Percentiles rank a stretch among this genome's conserved stretches.
These are phyloP conservation scores for Leccinum subgranulosum DNA, from an alignment of 768 basidiomycete genomes.

Conservation along the genomic window DNA sequence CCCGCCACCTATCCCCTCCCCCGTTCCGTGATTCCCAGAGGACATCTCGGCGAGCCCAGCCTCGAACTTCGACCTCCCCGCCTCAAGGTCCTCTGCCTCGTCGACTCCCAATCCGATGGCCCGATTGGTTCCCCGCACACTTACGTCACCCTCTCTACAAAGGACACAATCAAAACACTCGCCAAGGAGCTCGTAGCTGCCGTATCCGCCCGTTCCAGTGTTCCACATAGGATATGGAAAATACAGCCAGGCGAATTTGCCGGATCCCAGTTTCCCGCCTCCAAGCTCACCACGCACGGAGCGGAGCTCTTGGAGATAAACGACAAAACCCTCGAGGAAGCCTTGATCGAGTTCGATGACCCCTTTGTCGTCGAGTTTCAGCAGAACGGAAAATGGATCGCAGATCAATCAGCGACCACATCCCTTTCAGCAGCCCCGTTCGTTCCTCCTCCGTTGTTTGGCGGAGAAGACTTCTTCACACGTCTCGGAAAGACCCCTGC, in stretches of 20 bases:
- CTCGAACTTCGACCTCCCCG: constrained; percentile 74
- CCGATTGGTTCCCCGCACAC: constrained; percentile 30
- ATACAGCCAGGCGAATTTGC: constrained; percentile 37
- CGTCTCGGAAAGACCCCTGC: constrained; percentile 31
- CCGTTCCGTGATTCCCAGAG: constrained; percentile 64
- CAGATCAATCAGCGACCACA: constrained; percentile 30
- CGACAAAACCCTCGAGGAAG: constrained; percentile 55
- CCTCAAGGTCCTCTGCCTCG: constrained; percentile 53
- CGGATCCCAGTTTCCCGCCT: constrained; percentile 29
- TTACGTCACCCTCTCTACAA: constrained; percentile 47
- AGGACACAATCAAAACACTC: constrained; percentile 46
- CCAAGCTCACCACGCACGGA: constrained; percentile 25
- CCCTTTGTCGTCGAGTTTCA: constrained; percentile 77
- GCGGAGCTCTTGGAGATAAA: constrained; percentile 42
- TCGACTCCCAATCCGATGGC: constrained; percentile 25
- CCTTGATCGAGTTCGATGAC: constrained; percentile 57
- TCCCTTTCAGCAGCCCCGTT: constrained; percentile 13
- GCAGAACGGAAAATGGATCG: constrained; percentile 55
- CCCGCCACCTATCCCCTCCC: constrained; percentile 51
- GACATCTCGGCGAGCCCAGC: constrained; percentile 44
- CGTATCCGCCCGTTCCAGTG: constrained; percentile 30
- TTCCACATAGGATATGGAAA: constrained; percentile 64
- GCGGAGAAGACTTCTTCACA: constrained; percentile 55
- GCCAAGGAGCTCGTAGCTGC: constrained; percentile 39
- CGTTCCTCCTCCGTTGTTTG: constrained; percentile 51